These are phyloP conservation scores for Coemansia brasiliensis DNA, from an alignment of 192 early-diverging fungal genomes.

Conservation along the genomic window DNA sequence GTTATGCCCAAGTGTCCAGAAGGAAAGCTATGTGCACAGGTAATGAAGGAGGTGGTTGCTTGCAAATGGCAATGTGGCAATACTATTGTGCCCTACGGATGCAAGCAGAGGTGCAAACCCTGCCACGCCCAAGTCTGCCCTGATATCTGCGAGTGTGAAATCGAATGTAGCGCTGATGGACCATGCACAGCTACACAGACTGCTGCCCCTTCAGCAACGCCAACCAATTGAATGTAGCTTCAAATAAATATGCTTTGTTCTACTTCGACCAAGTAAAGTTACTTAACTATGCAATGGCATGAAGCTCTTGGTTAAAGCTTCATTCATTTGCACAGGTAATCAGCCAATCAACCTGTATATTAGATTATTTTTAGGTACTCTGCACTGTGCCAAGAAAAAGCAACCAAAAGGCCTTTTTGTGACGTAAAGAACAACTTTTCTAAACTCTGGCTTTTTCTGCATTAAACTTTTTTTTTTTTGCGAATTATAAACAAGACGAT, in stretches of 20 bases:
- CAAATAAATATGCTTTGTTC: no score
- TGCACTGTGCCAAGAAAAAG: background rate
- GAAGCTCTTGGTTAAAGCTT: no score
- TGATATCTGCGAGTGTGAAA: constrained; percentile 31
- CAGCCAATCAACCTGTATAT: no score
- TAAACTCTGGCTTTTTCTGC: no score
- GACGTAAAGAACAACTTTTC: no score
- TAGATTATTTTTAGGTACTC: no score
- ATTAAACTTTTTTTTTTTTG: no score
- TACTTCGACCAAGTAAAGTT: no score
- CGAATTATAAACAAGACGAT: no score
- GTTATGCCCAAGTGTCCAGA: background rate
- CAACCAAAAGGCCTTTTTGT: background rate
- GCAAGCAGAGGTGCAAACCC: constrained; percentile 24
- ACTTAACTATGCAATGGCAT: no score
- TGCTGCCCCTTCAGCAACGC: background rate
- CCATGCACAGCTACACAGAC: constrained; percentile 21
- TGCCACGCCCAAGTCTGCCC: constrained; percentile 28
- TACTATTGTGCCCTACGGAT: constrained; percentile 4
- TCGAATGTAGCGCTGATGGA: constrained; percentile 16
- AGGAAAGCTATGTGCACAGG: background rate
- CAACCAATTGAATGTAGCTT: no score
- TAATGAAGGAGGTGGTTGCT: constrained; percentile 13
- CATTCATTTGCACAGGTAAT: no score
- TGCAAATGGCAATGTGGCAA: constrained; percentile 27